Conservation (phyloP, 2,329 filamentous ascomycete species). For the Emergomyces africanus region DNA sequence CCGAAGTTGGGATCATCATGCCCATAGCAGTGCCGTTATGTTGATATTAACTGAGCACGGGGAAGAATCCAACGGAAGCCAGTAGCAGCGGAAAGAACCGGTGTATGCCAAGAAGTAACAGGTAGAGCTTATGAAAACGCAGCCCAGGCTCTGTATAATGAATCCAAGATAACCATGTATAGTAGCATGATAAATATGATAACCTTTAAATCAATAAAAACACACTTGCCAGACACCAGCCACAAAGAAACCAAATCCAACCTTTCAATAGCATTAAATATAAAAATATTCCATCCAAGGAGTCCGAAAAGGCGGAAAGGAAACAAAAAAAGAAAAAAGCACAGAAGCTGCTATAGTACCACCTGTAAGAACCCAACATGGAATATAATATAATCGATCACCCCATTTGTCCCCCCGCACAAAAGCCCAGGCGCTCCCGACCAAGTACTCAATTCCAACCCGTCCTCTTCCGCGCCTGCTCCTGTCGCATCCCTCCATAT, state of each 20-base stretch:
- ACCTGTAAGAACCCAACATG: not conserved
- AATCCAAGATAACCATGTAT: not conserved
- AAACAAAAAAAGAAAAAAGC: not conserved
- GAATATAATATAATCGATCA: not conserved
- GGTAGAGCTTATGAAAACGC: not conserved
- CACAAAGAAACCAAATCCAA: not conserved
- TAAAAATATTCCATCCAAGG: not conserved
- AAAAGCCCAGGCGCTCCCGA: not conserved
- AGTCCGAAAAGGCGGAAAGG: not conserved
- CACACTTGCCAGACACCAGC: not conserved
- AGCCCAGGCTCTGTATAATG: not conserved
- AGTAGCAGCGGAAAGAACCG: not conserved
- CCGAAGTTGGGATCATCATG: not conserved
- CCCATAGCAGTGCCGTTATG: not conserved
- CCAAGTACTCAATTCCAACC: not conserved
- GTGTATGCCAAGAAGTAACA: not conserved
- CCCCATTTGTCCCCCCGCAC: not conserved
- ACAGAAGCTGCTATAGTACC: not conserved
- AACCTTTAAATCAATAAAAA: not conserved
- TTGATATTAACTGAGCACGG: not conserved
- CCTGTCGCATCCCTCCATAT: slow-evolving; percentile 44
- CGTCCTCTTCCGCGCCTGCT: not conserved
- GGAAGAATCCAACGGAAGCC: not conserved
- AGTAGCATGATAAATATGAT: not conserved
- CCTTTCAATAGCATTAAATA: not conserved